A percentile compares a stretch with the other conserved stretches of the same genome.
Evolutionary conservation across 768 basidiomycete genomes (phyloP).

Genomic region (Neoboletus magnificus): DNA sequence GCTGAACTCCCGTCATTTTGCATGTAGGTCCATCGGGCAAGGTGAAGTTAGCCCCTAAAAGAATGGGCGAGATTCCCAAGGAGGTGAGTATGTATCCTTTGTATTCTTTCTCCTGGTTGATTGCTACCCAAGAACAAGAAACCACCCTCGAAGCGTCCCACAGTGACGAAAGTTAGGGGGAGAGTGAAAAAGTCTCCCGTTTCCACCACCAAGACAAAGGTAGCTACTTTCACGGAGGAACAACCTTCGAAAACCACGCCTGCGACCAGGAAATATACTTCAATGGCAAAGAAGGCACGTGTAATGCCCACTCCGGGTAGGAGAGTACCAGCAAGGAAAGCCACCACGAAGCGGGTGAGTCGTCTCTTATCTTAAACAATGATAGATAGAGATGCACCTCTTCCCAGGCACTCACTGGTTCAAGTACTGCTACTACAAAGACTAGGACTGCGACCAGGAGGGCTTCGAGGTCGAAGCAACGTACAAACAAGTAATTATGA

Average conservation of each 20-base stretch:
- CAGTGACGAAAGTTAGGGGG: background rate
- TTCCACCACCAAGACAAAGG: background rate
- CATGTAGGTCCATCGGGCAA: constrained; percentile 27
- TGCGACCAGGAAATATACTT: constrained; percentile 21
- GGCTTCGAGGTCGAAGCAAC: background rate
- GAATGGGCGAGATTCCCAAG: constrained; percentile 3
- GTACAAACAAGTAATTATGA: background rate
- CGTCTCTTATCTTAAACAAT: background rate
- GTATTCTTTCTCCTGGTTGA: background rate
- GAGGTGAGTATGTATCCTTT: constrained; percentile 6
- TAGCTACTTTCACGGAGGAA: background rate
- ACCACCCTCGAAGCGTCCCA: background rate
- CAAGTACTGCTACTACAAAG: background rate
- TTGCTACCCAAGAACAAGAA: constrained; percentile 12
- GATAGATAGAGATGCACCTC: background rate
- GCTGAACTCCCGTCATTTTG: background rate
- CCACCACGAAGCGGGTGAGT: constrained; percentile 8
- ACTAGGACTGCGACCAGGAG: background rate
- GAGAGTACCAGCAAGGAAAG: constrained; percentile 5
- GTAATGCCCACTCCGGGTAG: constrained; percentile 5
- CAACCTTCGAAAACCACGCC: background rate
- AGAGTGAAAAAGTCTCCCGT: background rate
- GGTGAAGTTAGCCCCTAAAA: constrained; percentile 23
- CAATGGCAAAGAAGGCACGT: constrained; percentile 25
- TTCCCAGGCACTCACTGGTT: constrained; percentile 3